Base-by-base conservation (phyloP, 371 early-diverging fungal species). In the Mortierella polycephala region DNA sequence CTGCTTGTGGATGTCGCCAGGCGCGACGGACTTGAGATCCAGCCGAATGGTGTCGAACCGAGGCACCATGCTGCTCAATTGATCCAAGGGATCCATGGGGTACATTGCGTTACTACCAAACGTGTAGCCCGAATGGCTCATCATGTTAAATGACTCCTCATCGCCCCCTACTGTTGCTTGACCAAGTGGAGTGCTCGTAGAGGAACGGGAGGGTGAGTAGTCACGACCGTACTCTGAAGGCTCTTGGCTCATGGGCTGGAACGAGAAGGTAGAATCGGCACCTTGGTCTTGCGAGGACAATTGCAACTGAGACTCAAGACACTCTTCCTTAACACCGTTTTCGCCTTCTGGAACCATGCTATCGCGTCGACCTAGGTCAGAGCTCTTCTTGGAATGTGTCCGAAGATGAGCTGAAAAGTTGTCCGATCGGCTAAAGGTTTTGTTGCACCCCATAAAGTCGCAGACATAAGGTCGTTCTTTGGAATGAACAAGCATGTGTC, bases 391-490 rank as follows among this genome's bases (percentile, higher is more conserved):
- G 45, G 74, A 68, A 39, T 88, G 88, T 1, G 88, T 86, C 30
- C 85, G 83, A 37, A 83, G 84, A 68, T 85, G 86, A 40, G 86
- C 85, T 58, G 85, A 83, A 60, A 85, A 86, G 73, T 92, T 91
- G 69, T 92, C 93, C 16, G 91, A 90, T 18, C 92, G 87, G 55
- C 90, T 87, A 63, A 92, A 92, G 45, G 85, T 82, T 64, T 90
- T 90, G 46, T 85, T 84, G 67, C 92, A 92, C 7, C 86, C 88
- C 30, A 76, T 81, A n/a, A 83, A 85, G 57, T 83, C 84, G 66
- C 93, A 93, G 18, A 85, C 84, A 76, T 86, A 90, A 18, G 93
- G 84, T 10, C 87, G 71, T 46, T 87, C 87, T 16, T 86, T 87
- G 16, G 87, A 85, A 55, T 88, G 89, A 44, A 88, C 87, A 16